These are phyloP conservation scores for Yarrowia deformans DNA, from an alignment of 805 yeast genomes.

Conservation along the genomic window DNA sequence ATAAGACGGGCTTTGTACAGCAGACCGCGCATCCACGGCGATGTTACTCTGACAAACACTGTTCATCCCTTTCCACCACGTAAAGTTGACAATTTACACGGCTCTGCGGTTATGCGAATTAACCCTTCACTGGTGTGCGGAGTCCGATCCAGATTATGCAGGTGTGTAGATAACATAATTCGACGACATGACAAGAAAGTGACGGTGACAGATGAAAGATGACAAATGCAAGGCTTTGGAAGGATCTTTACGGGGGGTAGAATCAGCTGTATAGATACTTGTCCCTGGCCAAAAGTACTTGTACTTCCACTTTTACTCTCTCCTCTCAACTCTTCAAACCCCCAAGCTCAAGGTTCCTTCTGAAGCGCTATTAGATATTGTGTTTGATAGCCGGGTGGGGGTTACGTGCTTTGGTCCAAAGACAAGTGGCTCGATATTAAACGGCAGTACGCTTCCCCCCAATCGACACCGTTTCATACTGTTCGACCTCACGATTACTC, in stretches of 20 bases:
- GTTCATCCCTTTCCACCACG: neutral
- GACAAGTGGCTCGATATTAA: neutral
- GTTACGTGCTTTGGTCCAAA: neutral
- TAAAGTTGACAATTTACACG: conserved; percentile 18
- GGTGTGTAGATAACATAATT: conserved; percentile 1
- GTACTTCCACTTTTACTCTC: too few relatives aligned
- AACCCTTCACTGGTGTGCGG: neutral
- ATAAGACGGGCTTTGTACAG: too few relatives aligned
- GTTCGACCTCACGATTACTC: neutral
- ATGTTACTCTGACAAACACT: neutral
- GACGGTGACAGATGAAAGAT: neutral
- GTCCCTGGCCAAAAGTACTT: neutral
- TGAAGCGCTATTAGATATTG: conserved; percentile 6
- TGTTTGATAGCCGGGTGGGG: conserved; percentile 26
- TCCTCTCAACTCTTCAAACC: neutral
- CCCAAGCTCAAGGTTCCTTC: conserved; percentile 25
- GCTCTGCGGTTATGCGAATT: conserved; percentile 18
- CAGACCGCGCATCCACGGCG: neutral
- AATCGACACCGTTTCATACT: neutral
- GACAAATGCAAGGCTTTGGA: neutral
- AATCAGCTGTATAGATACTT: neutral
- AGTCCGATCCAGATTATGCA: conserved; percentile 26
- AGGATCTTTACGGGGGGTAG: neutral
- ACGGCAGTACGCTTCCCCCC: neutral
- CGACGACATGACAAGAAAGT: neutral